These are phyloP conservation scores for Colletotrichum spaethianum DNA, from an alignment of 2,329 filamentous ascomycete species.

Conservation along the genomic window DNA sequence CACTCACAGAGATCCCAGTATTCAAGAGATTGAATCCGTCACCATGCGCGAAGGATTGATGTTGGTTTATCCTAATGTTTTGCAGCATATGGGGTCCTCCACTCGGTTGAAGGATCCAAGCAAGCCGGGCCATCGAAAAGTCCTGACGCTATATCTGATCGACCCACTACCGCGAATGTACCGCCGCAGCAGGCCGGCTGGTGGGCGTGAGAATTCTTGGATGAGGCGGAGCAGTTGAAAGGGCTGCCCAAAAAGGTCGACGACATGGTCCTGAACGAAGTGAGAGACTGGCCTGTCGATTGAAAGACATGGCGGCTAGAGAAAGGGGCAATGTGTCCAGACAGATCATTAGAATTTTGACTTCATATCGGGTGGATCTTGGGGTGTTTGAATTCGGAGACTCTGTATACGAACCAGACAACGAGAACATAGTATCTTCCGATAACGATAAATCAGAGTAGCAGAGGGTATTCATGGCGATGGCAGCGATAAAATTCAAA, in stretches of 20 bases:
- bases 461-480: no score
- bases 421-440: no score
- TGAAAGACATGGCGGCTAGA: neutral
- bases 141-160: conserved; percentile 41
- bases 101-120: conserved; percentile 37
- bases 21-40: conserved; percentile 30
- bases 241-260: neutral
- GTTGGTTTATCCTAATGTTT: conserved; percentile 40
- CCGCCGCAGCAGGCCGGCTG: conserved; percentile 42
- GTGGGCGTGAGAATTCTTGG: conserved; percentile 21
- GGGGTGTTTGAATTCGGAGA: neutral
- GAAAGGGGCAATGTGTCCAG: neutral
- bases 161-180: conserved; percentile 44
- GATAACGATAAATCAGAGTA: no score
- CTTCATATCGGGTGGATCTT: neutral
- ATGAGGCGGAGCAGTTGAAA: neutral
- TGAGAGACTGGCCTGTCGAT: neutral
- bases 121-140: conserved; percentile 38
- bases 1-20: neutral
- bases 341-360: neutral
- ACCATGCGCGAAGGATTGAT: conserved; percentile 31
- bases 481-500: no score
- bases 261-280: neutral
- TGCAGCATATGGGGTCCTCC: conserved; percentile 34
- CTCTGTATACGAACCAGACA: neutral